Percentiles rank a stretch among this genome's conserved stretches.
phyloP scores from a whole-genome alignment of 495 filamentous ascomycete genomes.

The Cenococcum geophilum region DNA sequence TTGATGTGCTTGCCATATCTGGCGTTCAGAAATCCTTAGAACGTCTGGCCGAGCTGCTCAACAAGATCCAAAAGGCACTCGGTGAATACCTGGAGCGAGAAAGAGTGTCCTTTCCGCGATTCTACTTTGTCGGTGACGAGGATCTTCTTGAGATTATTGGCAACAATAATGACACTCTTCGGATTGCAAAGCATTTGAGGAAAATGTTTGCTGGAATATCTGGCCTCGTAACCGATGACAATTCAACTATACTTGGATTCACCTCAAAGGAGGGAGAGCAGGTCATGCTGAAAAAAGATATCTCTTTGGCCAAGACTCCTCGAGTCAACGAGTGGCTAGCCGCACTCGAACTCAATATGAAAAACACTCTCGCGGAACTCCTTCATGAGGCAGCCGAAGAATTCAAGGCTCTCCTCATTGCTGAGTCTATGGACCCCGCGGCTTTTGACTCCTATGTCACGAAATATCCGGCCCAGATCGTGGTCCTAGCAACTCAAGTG shows the following conservation, averaged over 20 bases:
- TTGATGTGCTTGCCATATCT: constrained; percentile 91
- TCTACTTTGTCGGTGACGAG: constrained; percentile 99
- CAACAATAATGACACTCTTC: constrained; percentile 93
- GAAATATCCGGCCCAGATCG: constrained; percentile 85
- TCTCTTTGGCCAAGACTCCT: constrained; percentile 86
- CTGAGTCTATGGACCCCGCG: constrained; percentile 56
- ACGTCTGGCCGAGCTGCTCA: constrained; percentile 85
- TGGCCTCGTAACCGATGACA: constrained; percentile 84
- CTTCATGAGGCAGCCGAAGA: constrained; percentile 78
- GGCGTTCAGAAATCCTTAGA: constrained; percentile 94
- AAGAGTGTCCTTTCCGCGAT: constrained; percentile 90
- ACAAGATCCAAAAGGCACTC: constrained; percentile 98
- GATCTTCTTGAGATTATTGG: constrained; percentile 99
- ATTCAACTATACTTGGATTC: constrained; percentile 80
- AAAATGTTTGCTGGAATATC: constrained; percentile 99
- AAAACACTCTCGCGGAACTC: constrained; percentile 82
- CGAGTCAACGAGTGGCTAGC: constrained; percentile 98
- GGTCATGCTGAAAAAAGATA: constrained; percentile 77
- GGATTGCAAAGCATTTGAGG: constrained; percentile 95
- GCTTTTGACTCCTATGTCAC: constrained; percentile 70
- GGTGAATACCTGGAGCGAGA: constrained; percentile 98
- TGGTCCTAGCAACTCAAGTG: constrained; percentile 90
- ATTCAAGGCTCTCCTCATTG: constrained; percentile 64
- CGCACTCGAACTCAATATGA: constrained; percentile 88
- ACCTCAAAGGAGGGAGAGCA: constrained; percentile 94